Base-by-base conservation (phyloP, 2,329 filamentous ascomycete species). In the Ilyonectria destructans region DNA sequence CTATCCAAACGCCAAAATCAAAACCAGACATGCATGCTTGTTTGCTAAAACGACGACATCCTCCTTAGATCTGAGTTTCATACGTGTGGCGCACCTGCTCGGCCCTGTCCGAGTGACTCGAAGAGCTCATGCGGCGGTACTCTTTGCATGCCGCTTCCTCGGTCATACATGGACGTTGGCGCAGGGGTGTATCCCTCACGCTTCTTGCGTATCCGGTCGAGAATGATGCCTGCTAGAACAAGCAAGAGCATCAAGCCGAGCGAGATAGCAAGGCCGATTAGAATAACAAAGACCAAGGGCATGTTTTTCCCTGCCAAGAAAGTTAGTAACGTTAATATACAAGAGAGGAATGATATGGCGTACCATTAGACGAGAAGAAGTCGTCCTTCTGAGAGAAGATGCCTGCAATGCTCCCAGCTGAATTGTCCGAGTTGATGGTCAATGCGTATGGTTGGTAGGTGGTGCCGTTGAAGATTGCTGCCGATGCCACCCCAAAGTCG, bases 401-500 rank as follows among this genome's bases (percentile, higher is more conserved):
- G 72, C 89, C 90, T 37, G 92, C 91, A 76, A 99, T 89, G 75
- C 90, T 95, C 56, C 95, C 94, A 12, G 89, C 85, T 13, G 86
- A 85, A 66, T 90, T 90, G 75, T 90, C 86, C 13, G 87, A 82
- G 66, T 87, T 92, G 52, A 90, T 92, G 2, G 95, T 93, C 48
- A 99, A 87, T 46, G 94, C 88, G 79, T 96, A 97, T 0, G 96
- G 96, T 58, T 86, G 86, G 78, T 96, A 90, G 3, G 85, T 83
- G 12, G 91, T 94, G 75, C 96, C 96, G 77, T 98, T 94, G 84
- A 93, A 99, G 31, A 98, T 84, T 8, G 91, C 96, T 9, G 94
- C 95, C 15, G 96, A 97, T 6, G 92, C 94, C 65, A 91, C 91
- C 66, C 96, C 95, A 77, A 95, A 95, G 56, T 84, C 84, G 0